Evolutionary conservation across 73 alveolate genomes (phyloP).

Genomic region (Blepharisma stoltei): DNA sequence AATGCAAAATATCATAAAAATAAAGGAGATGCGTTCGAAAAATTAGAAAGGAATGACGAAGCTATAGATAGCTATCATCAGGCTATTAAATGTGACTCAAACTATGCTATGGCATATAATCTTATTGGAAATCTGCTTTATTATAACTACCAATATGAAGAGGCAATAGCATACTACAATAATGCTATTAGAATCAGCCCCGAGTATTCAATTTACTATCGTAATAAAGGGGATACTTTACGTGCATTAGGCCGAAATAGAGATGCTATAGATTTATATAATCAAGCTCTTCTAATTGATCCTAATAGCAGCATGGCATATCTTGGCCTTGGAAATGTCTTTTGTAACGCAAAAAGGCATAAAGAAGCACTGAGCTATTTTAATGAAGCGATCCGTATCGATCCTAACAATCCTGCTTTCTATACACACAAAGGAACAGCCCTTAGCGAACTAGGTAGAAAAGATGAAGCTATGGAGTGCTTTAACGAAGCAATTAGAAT

Average conservation of each 20-base stretch:
- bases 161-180: too few relatives aligned
- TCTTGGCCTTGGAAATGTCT: background rate
- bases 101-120: too few relatives aligned
- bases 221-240: too few relatives aligned
- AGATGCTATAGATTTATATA: too few relatives aligned
- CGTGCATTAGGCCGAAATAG: too few relatives aligned
- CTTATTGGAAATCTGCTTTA: too few relatives aligned
- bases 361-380: background rate
- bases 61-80: background rate
- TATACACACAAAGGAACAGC: background rate
- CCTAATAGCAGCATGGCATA: too few relatives aligned
- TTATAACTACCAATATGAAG: background rate
- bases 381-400: background rate
- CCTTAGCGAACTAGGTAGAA: background rate
- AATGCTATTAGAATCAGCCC: too few relatives aligned
- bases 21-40: background rate
- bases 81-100: too few relatives aligned
- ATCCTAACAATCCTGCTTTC: background rate
- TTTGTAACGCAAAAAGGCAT: background rate
- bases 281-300: too few relatives aligned
- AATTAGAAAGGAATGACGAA: background rate
- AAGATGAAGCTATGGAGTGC: background rate
- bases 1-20: too few relatives aligned
- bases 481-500: background rate
- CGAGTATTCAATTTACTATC: too few relatives aligned